A percentile compares a stretch with the other conserved stretches of the same genome.
These are phyloP conservation scores for Cladophialophora carrionii DNA, from an alignment of 2,329 filamentous ascomycete species.

Conservation along the genomic window DNA sequence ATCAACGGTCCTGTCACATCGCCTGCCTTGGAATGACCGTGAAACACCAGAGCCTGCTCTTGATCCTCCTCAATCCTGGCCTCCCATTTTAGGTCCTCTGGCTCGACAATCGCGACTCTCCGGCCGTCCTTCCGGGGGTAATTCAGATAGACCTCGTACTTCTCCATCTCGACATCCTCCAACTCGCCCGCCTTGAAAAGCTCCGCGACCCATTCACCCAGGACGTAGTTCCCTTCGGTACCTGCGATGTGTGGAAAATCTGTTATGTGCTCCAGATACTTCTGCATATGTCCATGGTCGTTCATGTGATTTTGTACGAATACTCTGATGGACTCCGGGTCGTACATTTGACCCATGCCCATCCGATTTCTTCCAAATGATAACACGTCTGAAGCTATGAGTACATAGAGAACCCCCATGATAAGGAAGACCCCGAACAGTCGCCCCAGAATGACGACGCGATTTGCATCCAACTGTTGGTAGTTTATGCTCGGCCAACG, in stretches of 20 bases:
- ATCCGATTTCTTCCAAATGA: slow-evolving; percentile 64
- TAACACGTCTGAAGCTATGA: slow-evolving; percentile 86
- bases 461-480: slow-evolving; percentile 52
- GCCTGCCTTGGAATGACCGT: slow-evolving; percentile 84
- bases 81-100: slow-evolving; percentile 71
- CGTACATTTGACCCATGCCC: slow-evolving; percentile 71
- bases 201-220: slow-evolving; percentile 81
- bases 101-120: slow-evolving; percentile 76
- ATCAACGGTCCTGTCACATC: slow-evolving; percentile 84
- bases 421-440: slow-evolving; percentile 76
- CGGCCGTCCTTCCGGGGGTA: slow-evolving; percentile 80
- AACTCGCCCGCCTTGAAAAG: slow-evolving; percentile 73
- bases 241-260: slow-evolving; percentile 88
- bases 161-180: slow-evolving; percentile 74
- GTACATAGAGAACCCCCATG: slow-evolving; percentile 74
- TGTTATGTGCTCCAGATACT: slow-evolving; percentile 76
- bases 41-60: slow-evolving; percentile 77
- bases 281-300: slow-evolving; percentile 64
- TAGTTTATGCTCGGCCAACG: slow-evolving; percentile 44
- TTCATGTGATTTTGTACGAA: slow-evolving; percentile 76
- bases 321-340: slow-evolving; percentile 77
- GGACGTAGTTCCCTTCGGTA: slow-evolving; percentile 86
- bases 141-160: slow-evolving; percentile 89
- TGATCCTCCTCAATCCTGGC: slow-evolving; percentile 82
- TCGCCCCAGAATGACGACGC: slow-evolving; percentile 71